Conservation (phyloP, 768 basidiomycete genomes). For the Leccinum ochraceum region DNA sequence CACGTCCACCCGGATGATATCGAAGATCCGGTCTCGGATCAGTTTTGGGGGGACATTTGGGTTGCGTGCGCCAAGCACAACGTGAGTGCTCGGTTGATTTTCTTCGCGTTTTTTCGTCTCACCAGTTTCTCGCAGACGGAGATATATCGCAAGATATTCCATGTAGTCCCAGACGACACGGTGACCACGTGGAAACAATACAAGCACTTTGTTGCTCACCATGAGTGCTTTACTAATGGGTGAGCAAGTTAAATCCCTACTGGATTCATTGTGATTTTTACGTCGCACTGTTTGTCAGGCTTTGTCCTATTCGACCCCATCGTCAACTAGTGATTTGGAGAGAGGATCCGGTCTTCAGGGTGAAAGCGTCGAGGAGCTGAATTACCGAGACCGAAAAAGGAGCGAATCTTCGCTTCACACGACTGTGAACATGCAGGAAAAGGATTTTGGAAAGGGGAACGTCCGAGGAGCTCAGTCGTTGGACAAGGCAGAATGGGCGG, state of each 20-base stretch:
- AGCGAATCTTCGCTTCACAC: slow-evolving; percentile 21
- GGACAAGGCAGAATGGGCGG: slow-evolving; percentile 79
- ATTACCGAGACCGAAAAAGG: slow-evolving; percentile 20
- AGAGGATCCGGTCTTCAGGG: slow-evolving; percentile 18
- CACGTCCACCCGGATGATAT: slow-evolving; percentile 75
- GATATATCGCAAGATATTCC: slow-evolving; percentile 94
- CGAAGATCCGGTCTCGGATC: slow-evolving; percentile 84
- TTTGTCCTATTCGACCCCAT: slow-evolving; percentile 43
- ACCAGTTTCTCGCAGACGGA: slow-evolving; percentile 65
- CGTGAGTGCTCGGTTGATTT: slow-evolving; percentile 45
- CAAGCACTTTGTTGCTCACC: slow-evolving; percentile 78
- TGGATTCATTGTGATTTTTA: background rate
- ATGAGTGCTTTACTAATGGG: slow-evolving; percentile 75
- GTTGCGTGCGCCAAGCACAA: slow-evolving; percentile 85
- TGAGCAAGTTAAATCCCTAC: slow-evolving; percentile 35
- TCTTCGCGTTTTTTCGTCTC: background rate
- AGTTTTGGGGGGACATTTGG: slow-evolving; percentile 93
- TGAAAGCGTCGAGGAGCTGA: slow-evolving; percentile 21
- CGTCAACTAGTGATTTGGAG: slow-evolving; percentile 54
- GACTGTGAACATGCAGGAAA: slow-evolving; percentile 36
- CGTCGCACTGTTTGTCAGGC: slow-evolving; percentile 36
- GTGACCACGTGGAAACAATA: slow-evolving; percentile 96
- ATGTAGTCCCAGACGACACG: slow-evolving; percentile 88
- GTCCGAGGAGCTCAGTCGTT: slow-evolving; percentile 66
- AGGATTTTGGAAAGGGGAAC: slow-evolving; percentile 37